Conservation (phyloP, 805 yeast species). For the Candida quercuum region DNA sequence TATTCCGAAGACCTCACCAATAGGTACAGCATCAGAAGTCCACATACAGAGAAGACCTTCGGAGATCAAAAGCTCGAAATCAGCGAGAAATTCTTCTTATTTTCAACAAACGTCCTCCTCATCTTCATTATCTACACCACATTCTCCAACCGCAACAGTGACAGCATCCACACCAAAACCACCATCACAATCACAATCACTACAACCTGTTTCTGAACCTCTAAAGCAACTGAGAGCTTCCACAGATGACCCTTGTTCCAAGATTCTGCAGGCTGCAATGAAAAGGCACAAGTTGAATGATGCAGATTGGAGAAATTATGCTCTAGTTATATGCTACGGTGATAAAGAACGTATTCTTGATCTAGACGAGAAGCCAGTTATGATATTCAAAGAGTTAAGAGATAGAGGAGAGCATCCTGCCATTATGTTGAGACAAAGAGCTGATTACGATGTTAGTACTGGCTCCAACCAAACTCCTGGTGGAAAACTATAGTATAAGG, state of each 20-base stretch:
- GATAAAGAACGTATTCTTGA: slow-evolving; percentile 83
- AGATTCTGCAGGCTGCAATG: slow-evolving; percentile 84
- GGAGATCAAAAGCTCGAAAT: slow-evolving; percentile 4
- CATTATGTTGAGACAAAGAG: slow-evolving; percentile 84
- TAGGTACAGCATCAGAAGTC: slow-evolving; percentile 5
- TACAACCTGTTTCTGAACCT: slow-evolving; percentile 47
- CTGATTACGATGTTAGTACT: slow-evolving; percentile 38
- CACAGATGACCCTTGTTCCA: slow-evolving; percentile 86
- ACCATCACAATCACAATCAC: slow-evolving; percentile 5
- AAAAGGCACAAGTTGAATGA: slow-evolving; percentile 72
- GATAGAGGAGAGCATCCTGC: slow-evolving; percentile 86
- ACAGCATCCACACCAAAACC: not conserved
- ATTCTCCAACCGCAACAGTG: slow-evolving; percentile 12
- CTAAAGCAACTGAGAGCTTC: slow-evolving; percentile 80
- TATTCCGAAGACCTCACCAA: not conserved
- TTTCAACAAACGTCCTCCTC: not conserved
- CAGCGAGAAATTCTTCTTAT: slow-evolving; percentile 10
- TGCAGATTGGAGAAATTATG: slow-evolving; percentile 80
- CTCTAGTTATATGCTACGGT: slow-evolving; percentile 83
- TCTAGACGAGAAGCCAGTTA: slow-evolving; percentile 83
- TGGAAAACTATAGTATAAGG: slow-evolving; percentile 29
- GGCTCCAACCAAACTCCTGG: slow-evolving; percentile 38
- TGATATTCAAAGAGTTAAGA: slow-evolving; percentile 75
- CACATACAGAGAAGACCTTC: slow-evolving; percentile 3
- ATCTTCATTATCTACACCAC: slow-evolving; percentile 5